A percentile compares a stretch with the other conserved stretches of the same genome.
Evolutionary conservation across 176 grass and related monocot species (phyloP).

Genomic region (Thalia dealbata): DNA sequence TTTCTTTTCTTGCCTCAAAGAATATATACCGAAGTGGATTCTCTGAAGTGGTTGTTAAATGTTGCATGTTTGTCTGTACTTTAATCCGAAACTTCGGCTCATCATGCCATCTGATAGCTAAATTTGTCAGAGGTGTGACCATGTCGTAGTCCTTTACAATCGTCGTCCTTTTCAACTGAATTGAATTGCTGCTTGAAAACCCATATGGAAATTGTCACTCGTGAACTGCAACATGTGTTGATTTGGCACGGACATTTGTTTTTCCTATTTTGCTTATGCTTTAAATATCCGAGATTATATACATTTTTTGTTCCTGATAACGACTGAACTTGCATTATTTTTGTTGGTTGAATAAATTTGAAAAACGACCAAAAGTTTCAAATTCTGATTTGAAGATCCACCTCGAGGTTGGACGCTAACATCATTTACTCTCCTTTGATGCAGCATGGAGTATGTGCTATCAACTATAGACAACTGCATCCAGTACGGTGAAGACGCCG

Average conservation of each 20-base stretch:
- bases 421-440: conserved; percentile 14
- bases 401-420: background rate
- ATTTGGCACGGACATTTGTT: background rate
- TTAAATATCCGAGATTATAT: background rate
- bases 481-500: conserved; percentile 80
- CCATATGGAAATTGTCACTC: background rate
- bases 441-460: conserved; percentile 81
- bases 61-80: background rate
- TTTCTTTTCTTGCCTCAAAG: no score
- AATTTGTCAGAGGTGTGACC: background rate
- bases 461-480: conserved; percentile 72
- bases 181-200: background rate
- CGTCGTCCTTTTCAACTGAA: background rate
- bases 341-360: background rate
- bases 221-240: background rate
- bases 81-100: background rate
- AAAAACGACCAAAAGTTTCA: background rate
- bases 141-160: background rate
- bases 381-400: background rate
- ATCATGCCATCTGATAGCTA: background rate
- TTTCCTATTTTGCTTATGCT: background rate
- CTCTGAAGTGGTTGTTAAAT: no score
- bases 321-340: no score
- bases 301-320: no score
- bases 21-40: no score